A percentile compares a stretch with the other conserved stretches of the same genome.
These are phyloP conservation scores for Mucor velutinosus DNA, from an alignment of 371 early-diverging fungal genomes.

Conservation along the genomic window DNA sequence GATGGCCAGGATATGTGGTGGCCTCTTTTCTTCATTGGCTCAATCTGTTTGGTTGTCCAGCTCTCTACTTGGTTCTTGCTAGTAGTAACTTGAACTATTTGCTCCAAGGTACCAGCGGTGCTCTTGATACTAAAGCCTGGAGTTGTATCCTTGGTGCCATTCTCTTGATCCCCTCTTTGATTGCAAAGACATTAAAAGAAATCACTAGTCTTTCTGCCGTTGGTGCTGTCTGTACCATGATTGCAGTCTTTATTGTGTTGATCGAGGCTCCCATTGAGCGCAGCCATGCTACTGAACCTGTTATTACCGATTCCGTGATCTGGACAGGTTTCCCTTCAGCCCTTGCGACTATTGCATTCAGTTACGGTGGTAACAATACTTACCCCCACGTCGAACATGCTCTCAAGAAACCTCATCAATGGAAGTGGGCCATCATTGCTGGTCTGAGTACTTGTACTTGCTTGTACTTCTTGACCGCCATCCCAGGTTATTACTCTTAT, in stretches of 20 bases:
- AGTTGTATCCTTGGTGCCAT: slow-evolving; percentile 65
- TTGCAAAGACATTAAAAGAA: slow-evolving; percentile 77
- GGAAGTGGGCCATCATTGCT: slow-evolving; percentile 71
- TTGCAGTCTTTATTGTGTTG: slow-evolving; percentile 53
- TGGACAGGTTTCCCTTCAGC: slow-evolving; percentile 63
- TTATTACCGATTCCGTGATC: slow-evolving; percentile 30
- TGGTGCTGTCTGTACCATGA: slow-evolving; percentile 52
- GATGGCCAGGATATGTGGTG: slow-evolving; percentile 57
- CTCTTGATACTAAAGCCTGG: slow-evolving; percentile 46
- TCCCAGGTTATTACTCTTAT: slow-evolving; percentile 83
- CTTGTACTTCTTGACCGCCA: slow-evolving; percentile 80
- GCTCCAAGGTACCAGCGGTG: slow-evolving; percentile 31
- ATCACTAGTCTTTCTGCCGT: slow-evolving; percentile 61
- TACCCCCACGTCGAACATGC: slow-evolving; percentile 81
- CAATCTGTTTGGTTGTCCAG: slow-evolving; percentile 68
- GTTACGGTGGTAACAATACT: slow-evolving; percentile 60
- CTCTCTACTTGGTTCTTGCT: slow-evolving; percentile 77
- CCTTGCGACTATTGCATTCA: slow-evolving; percentile 64
- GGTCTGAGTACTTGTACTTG: slow-evolving; percentile 73
- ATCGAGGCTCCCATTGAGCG: slow-evolving; percentile 41
- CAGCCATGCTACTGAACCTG: slow-evolving; percentile 17
- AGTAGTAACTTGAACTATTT: slow-evolving; percentile 63
- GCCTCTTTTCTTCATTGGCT: slow-evolving; percentile 65
- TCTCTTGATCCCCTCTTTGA: slow-evolving; percentile 72
- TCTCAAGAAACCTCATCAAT: slow-evolving; percentile 77